Percentiles rank a stretch among this genome's conserved stretches.
Evolutionary conservation across 2,329 filamentous ascomycete genomes (phyloP).

Genomic region (Daldinia sp.): DNA sequence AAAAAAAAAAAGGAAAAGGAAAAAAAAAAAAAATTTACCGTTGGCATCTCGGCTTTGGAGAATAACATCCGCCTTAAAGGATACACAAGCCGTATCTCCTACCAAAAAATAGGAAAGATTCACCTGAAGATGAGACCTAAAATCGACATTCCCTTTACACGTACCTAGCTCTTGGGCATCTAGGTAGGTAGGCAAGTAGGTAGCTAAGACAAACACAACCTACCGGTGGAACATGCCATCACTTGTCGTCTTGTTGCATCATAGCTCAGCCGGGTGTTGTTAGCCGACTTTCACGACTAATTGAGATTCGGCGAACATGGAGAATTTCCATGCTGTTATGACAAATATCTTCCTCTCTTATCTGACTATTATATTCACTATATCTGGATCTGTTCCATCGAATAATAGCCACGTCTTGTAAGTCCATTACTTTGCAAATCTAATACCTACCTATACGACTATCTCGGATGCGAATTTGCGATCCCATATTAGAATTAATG

Average conservation of each 20-base stretch:
- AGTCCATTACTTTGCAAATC: not conserved
- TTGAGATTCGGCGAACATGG: not conserved
- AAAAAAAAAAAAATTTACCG: no score
- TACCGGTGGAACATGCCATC: constrained; percentile 23
- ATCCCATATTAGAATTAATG: not conserved
- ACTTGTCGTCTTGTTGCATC: constrained; percentile 5
- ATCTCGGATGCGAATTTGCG: not conserved
- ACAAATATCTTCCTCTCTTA: no score
- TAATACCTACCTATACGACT: not conserved
- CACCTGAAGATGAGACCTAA: no score
- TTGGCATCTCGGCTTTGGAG: not conserved
- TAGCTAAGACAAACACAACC: constrained; percentile 19
- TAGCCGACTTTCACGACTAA: not conserved
- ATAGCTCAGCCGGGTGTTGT: constrained; percentile 1
- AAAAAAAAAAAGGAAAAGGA: no score
- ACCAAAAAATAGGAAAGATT: no score
- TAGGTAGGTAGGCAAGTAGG: not conserved
- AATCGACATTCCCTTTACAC: not conserved
- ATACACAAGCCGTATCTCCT: no score
- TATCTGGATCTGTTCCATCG: no score
- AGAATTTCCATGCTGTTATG: not conserved
- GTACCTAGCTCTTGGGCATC: not conserved
- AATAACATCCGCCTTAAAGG: no score
- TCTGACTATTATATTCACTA: not conserved
- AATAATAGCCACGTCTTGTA: not conserved